Evolutionary conservation across 1,284 basidiomycete species (phyloP).

Genomic region (Tilletia caries): DNA sequence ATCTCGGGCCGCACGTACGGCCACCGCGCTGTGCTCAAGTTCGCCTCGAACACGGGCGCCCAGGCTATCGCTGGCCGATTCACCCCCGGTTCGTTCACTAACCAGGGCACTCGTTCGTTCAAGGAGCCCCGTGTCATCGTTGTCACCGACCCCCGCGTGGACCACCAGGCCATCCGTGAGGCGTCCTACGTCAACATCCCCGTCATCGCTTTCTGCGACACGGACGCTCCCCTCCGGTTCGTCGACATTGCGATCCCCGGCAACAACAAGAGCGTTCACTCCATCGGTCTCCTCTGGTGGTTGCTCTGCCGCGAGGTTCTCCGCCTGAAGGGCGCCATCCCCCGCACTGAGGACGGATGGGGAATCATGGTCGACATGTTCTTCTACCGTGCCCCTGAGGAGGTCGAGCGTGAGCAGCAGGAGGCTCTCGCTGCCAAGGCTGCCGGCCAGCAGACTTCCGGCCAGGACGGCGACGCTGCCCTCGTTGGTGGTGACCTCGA

Average conservation of each 20-base stretch:
- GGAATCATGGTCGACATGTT: slow-evolving; percentile 98
- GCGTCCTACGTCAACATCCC: slow-evolving; percentile 99
- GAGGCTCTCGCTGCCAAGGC: slow-evolving; percentile 72
- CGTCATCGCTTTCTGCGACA: slow-evolving; percentile 97
- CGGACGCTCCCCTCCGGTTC: slow-evolving; percentile 92
- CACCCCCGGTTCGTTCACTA: slow-evolving; percentile 93
- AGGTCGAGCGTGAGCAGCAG: slow-evolving; percentile 93
- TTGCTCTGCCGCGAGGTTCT: slow-evolving; percentile 95
- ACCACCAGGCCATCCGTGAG: slow-evolving; percentile 99
- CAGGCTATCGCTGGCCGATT: slow-evolving; percentile 98
- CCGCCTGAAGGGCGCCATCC: slow-evolving; percentile 85
- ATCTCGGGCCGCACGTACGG: slow-evolving; percentile 98
- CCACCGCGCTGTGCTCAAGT: slow-evolving; percentile 98
- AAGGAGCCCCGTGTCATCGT: slow-evolving; percentile 98
- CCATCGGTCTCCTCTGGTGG: slow-evolving; percentile 98
- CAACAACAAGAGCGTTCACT: slow-evolving; percentile 98
- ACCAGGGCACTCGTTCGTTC: slow-evolving; percentile 99
- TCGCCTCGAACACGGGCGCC: slow-evolving; percentile 93
- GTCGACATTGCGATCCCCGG: slow-evolving; percentile 98
- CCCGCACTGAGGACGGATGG: slow-evolving; percentile 86
- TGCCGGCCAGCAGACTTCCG: slow-evolving; percentile 45
- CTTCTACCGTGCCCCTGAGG: slow-evolving; percentile 99
- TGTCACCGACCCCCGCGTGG: slow-evolving; percentile 96
- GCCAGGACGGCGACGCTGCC: slow-evolving; percentile 33
- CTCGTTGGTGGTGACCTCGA: slow-evolving; percentile 28